Evolutionary conservation across 805 yeast species (phyloP).

Genomic region (Candida khao-thaluensis): DNA sequence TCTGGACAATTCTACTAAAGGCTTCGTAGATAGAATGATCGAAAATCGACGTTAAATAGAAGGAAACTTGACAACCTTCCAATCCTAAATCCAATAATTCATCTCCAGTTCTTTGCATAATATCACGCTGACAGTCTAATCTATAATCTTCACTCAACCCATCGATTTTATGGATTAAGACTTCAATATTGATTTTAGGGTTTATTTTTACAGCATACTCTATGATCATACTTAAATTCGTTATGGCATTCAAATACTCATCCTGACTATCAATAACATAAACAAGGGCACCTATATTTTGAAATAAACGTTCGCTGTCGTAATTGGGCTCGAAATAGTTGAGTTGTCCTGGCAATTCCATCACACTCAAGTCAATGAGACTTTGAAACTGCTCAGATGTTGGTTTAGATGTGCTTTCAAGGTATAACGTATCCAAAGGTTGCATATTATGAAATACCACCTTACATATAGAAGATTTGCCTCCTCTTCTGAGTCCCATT

Average conservation of each 20-base stretch:
- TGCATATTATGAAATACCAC: slow-evolving; percentile 97
- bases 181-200: slow-evolving; percentile 85
- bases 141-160: slow-evolving; percentile 93
- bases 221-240: slow-evolving; percentile 83
- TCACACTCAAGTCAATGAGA: slow-evolving; percentile 79
- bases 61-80: slow-evolving; percentile 87
- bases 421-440: slow-evolving; percentile 86
- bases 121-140: slow-evolving; percentile 92
- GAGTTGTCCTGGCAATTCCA: slow-evolving; percentile 94
- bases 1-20: slow-evolving; percentile 88
- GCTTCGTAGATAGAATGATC: slow-evolving; percentile 97
- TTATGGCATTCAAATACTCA: slow-evolving; percentile 88
- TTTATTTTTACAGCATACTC: slow-evolving; percentile 83
- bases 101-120: slow-evolving; percentile 93
- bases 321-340: slow-evolving; percentile 84
- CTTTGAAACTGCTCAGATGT: slow-evolving; percentile 82
- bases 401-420: slow-evolving; percentile 88
- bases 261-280: slow-evolving; percentile 96
- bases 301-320: slow-evolving; percentile 74
- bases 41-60: slow-evolving; percentile 88
- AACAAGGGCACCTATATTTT: slow-evolving; percentile 84
- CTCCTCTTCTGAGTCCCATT: slow-evolving; percentile 89
- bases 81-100: slow-evolving; percentile 85
- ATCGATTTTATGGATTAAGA: slow-evolving; percentile 91
- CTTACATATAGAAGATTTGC: slow-evolving; percentile 92